Evolutionary conservation across 2,329 filamentous ascomycete genomes (phyloP).

Genomic region (Sclerotinia sclerotiorum): DNA sequence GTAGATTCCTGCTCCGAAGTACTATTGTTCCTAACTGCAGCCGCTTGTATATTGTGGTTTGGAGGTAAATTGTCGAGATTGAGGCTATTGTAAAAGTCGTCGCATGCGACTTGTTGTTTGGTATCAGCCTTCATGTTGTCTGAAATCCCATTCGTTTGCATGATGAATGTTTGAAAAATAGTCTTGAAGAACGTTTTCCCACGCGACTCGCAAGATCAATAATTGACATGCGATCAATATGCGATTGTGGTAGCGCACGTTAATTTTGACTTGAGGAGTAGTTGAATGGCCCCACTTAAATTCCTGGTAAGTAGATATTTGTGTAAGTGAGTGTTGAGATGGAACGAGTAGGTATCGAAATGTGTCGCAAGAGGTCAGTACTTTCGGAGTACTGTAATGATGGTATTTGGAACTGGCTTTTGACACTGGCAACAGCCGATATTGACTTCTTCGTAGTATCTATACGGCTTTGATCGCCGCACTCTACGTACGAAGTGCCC

Average conservation of each 20-base stretch:
- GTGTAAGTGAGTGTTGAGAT: neutral
- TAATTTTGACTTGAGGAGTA: neutral
- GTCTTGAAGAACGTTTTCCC: constrained; percentile 66
- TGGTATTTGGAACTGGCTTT: neutral
- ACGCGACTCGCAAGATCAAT: constrained; percentile 41
- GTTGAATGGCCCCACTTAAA: neutral
- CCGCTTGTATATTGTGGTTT: constrained; percentile 24
- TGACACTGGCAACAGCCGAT: no score
- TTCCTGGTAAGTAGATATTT: neutral
- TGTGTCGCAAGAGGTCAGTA: neutral
- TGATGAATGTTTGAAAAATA: constrained; percentile 65
- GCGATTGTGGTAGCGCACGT: neutral
- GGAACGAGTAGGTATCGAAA: neutral
- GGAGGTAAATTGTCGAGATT: constrained; percentile 10
- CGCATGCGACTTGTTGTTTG: constrained; percentile 8
- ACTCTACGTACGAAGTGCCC: neutral
- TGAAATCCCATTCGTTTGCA: constrained; percentile 49
- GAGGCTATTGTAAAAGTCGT: constrained; percentile 18
- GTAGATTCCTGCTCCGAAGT: neutral
- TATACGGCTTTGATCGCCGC: neutral
- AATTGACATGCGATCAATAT: neutral
- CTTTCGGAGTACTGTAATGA: neutral
- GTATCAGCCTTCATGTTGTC: constrained; percentile 7
- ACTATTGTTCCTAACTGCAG: neutral
- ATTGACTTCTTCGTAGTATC: neutral